Conservation (phyloP, 2,329 filamentous ascomycete genomes). For the Fusarium musae region DNA sequence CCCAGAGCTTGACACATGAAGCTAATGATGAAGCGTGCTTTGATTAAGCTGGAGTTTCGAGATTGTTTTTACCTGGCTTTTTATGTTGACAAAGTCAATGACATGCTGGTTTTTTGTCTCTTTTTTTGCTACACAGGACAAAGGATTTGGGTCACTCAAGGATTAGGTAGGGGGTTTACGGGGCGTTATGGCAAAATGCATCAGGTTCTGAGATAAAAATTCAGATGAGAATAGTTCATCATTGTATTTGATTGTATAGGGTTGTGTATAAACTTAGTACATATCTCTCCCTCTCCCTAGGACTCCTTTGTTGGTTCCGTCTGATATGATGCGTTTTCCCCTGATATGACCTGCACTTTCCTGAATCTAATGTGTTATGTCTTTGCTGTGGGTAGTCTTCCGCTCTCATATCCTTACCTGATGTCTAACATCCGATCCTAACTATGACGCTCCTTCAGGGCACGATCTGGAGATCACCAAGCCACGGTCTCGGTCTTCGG, state of each 20-base stretch:
- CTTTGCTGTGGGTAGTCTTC: neutral
- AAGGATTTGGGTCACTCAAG: constrained; percentile 33
- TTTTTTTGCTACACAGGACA: constrained; percentile 18
- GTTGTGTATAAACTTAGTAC: constrained; percentile 7
- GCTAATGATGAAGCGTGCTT: constrained; percentile 37
- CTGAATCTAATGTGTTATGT: neutral
- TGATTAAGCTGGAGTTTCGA: constrained; percentile 45
- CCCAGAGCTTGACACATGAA: constrained; percentile 11
- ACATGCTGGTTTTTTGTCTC: neutral
- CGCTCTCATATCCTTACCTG: neutral
- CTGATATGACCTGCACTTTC: neutral
- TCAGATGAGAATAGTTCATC: constrained; percentile 34
- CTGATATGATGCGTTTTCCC: neutral
- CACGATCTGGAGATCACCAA: neutral
- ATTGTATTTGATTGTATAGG: constrained; percentile 25
- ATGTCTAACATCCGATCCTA: neutral
- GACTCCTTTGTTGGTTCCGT: neutral
- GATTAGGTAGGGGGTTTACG: constrained; percentile 17
- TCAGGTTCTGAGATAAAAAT: constrained; percentile 41
- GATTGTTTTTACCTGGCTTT: constrained; percentile 43
- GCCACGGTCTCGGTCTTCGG: neutral
- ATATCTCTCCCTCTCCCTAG: neutral
- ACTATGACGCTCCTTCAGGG: neutral
- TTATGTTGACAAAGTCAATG: constrained; percentile 21
- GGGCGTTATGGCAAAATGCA: constrained; percentile 43